Base-by-base conservation (phyloP, 2,329 filamentous ascomycete species). In the Colletotrichum tropicicola region DNA sequence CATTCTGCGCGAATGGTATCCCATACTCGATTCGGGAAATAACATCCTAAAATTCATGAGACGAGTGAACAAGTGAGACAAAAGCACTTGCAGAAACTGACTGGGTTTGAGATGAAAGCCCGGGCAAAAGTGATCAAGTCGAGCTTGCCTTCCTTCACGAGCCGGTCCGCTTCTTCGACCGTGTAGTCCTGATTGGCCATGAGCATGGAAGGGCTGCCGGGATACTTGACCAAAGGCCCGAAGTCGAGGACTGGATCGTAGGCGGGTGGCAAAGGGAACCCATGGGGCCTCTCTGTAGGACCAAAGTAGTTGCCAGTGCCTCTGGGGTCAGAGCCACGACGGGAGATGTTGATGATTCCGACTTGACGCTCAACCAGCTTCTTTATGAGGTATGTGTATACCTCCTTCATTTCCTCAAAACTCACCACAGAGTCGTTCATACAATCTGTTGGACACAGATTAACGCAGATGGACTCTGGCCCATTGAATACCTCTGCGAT, bases 321-420 rank as follows among this genome's bases (percentile, higher is more conserved):
- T 19, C 28, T 52, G 15, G n/a, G 32, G 3, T 41, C 48, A 8
- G 48, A 21, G 5, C 65, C 61, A 15, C 52, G 61, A 1, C 65
- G 56, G 9, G 45, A 48, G 7, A 87, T 59, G 72, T 86, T 84
- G 25, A 85, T 69, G 71, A 82, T 87, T 1, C 83, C 80, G 17
- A 88, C 75, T 10, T 79, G 77, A 7, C 86, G 72, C 23, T 75
- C 70, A 41, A 81, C 80, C 48, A 85, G 74, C 41, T 80, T 77
- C 55, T 74, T 68, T 55, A 85, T 76, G 17, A 87, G 70, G 65
- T 87, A 74, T 6, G 72, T 76, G 71, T 87, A 89, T 4, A 37
- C 30, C 37, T 58, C 39, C 17, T 43, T 23, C 12, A 67, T 44
- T 23, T 61, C 56, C 3, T 41, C 47, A 9, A 30, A 65, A 2